A percentile compares a stretch with the other conserved stretches of the same genome.
These are phyloP conservation scores for Niebla homalea DNA, from an alignment of 495 filamentous ascomycete species.

Conservation along the genomic window DNA sequence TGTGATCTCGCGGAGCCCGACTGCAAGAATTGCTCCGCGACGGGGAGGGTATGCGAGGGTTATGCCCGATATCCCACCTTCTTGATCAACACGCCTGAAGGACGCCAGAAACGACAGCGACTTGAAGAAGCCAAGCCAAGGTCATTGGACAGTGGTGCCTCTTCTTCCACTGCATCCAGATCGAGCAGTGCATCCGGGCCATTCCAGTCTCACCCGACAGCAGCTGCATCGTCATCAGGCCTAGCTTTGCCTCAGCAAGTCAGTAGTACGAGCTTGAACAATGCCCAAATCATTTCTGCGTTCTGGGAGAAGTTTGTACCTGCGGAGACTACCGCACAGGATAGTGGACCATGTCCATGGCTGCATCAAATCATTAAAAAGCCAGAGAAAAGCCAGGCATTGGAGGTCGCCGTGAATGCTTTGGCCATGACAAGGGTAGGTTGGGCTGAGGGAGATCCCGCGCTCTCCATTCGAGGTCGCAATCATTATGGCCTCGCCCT, in stretches of 20 bases:
- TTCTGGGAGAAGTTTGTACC: conserved; percentile 12
- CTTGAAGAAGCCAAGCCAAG: conserved; percentile 11
- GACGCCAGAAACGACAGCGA: conserved; percentile 2
- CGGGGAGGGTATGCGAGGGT: conserved; percentile 9
- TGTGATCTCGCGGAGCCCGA: conserved; percentile 2
- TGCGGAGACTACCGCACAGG: background rate
- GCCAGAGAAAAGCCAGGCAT: background rate
- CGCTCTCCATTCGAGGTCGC: conserved; percentile 1
- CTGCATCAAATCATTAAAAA: conserved; percentile 3
- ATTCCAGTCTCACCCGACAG: too few relatives aligned
- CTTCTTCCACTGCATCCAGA: background rate
- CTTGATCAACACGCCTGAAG: conserved; percentile 4
- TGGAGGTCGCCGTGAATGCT: conserved; percentile 5
- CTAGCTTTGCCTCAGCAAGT: background rate
- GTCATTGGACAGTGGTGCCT: background rate
- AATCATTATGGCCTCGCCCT: conserved; percentile 1
- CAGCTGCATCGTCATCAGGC: background rate
- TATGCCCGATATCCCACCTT: conserved; percentile 11
- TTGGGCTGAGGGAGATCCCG: conserved; percentile 1
- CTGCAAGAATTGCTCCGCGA: conserved; percentile 10
- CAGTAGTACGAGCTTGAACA: background rate
- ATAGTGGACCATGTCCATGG: conserved; percentile 1
- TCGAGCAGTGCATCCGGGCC: background rate
- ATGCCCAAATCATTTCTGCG: conserved; percentile 7
- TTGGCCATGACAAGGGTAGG: conserved; percentile 12